A percentile compares a stretch with the other conserved stretches of the same genome.
These are phyloP conservation scores for Phaeolepiota aurea DNA, from an alignment of 768 basidiomycete species.

Conservation along the genomic window DNA sequence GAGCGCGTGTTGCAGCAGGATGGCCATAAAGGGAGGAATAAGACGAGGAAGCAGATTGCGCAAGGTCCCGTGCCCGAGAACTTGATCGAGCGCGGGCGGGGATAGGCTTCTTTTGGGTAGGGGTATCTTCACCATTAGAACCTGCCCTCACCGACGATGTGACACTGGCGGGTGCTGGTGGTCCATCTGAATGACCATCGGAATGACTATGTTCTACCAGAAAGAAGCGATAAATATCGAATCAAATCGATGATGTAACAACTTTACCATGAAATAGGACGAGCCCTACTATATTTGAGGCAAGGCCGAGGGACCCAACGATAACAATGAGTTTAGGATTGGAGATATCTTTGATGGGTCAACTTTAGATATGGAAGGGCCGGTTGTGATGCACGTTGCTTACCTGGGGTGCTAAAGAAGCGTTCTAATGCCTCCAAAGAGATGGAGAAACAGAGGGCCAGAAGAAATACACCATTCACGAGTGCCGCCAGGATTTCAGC, in stretches of 20 bases:
- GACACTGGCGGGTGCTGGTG: slow-evolving; percentile 32
- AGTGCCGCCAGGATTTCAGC: slow-evolving; percentile 95
- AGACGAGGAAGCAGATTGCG: slow-evolving; percentile 23
- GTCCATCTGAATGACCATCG: slow-evolving; percentile 23
- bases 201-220: slow-evolving; percentile 24
- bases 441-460: slow-evolving; percentile 96
- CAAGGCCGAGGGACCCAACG: slow-evolving; percentile 83
- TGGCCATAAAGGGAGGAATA: slow-evolving; percentile 67
- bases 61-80: slow-evolving; percentile 15
- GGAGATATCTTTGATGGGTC: slow-evolving; percentile 57
- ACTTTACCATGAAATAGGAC: slow-evolving; percentile 86
- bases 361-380: slow-evolving; percentile 4
- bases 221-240: slow-evolving; percentile 2
- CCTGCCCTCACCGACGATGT: slow-evolving; percentile 13
- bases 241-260: slow-evolving; percentile 11
- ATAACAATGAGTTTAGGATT: slow-evolving; percentile 84
- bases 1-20: slow-evolving; percentile 63
- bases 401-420: slow-evolving; percentile 81
- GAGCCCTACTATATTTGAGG: slow-evolving; percentile 88
- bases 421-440: slow-evolving; percentile 86
- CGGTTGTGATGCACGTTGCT: slow-evolving; percentile 9
- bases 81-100: slow-evolving; percentile 19
- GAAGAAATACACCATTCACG: slow-evolving; percentile 92
- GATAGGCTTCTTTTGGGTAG: slow-evolving; percentile 18
- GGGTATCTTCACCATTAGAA: slow-evolving; percentile 16